Conservation (phyloP, 2,329 filamentous ascomycete genomes). For the Fusarium penzigii region DNA sequence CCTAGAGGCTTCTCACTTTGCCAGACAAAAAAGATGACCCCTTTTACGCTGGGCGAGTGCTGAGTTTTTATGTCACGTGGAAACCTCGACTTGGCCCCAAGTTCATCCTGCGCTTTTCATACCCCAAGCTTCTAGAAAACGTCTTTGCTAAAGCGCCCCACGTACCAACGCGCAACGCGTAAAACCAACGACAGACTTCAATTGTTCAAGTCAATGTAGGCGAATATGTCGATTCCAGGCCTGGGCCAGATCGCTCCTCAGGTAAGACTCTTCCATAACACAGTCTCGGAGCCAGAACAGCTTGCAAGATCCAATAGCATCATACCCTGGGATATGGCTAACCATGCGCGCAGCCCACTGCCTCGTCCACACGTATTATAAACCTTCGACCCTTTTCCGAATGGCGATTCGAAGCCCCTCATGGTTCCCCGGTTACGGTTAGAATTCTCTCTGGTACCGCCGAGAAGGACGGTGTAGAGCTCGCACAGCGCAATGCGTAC, state of each 20-base stretch:
- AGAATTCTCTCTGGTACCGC: slow-evolving; percentile 79
- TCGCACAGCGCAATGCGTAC: slow-evolving; percentile 79
- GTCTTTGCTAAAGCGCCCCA: slow-evolving; percentile 26
- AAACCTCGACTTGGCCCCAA: background rate
- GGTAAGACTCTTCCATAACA: slow-evolving; percentile 40
- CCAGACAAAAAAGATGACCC: slow-evolving; percentile 6
- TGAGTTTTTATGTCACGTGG: slow-evolving; percentile 8
- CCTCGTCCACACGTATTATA: slow-evolving; percentile 47
- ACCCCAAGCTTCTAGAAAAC: slow-evolving; percentile 29
- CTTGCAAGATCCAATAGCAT: background rate
- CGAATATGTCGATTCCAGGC: slow-evolving; percentile 70
- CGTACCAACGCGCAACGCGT: slow-evolving; percentile 17
- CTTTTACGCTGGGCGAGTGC: accelerated
- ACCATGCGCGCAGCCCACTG: slow-evolving; percentile 33
- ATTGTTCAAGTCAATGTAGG: slow-evolving; percentile 34
- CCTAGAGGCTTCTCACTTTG: background rate
- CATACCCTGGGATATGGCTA: background rate
- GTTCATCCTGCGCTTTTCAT: slow-evolving; percentile 9
- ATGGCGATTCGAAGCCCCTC: slow-evolving; percentile 76
- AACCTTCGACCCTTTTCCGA: slow-evolving; percentile 66
- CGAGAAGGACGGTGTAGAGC: slow-evolving; percentile 93
- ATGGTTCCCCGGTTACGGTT: slow-evolving; percentile 44
- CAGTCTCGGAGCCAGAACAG: background rate
- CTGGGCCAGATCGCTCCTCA: slow-evolving; percentile 67
- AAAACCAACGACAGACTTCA: slow-evolving; percentile 10